phyloP scores from a whole-genome alignment of 148 eudicot species.

The Dianthus caryophyllus region DNA sequence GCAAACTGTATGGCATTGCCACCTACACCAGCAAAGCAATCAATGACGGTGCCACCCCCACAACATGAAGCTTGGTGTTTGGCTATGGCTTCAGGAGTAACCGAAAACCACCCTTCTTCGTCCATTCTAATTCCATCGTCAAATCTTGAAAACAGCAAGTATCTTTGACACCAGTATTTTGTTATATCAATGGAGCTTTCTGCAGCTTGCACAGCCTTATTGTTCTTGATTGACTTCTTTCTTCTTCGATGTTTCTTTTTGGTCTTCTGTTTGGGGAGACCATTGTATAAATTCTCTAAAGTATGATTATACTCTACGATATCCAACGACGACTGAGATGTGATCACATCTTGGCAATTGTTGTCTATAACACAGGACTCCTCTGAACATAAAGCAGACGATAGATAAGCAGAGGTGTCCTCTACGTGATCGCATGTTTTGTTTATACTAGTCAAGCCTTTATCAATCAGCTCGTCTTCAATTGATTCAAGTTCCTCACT shows the following conservation, averaged over 20 bases:
- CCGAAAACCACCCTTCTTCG: slow-evolving; percentile 98
- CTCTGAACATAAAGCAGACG: slow-evolving; percentile 10
- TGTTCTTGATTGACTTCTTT: slow-evolving; percentile 37
- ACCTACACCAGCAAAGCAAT: slow-evolving; percentile 86
- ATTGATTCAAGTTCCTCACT: slow-evolving; percentile 25
- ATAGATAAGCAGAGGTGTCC: slow-evolving; percentile 12
- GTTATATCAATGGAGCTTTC: slow-evolving; percentile 40
- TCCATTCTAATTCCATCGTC: slow-evolving; percentile 84
- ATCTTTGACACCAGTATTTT: slow-evolving; percentile 91
- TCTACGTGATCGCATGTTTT: background rate
- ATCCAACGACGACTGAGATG: slow-evolving; percentile 10
- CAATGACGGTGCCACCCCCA: slow-evolving; percentile 52
- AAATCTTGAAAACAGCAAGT: slow-evolving; percentile 61
- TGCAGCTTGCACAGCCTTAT: slow-evolving; percentile 32
- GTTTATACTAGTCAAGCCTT: slow-evolving; percentile 12
- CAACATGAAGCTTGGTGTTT: slow-evolving; percentile 83
- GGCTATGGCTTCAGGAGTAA: slow-evolving; percentile 79
- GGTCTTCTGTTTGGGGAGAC: slow-evolving; percentile 39
- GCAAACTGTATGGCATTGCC: slow-evolving; percentile 97
- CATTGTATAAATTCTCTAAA: slow-evolving; percentile 15
- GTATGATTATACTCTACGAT: slow-evolving; percentile 12
- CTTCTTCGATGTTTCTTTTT: slow-evolving; percentile 43
- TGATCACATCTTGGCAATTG: slow-evolving; percentile 17
- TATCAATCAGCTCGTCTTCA: slow-evolving; percentile 21
- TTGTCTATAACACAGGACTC: slow-evolving; percentile 19